Conservation (phyloP, 148 eudicot genomes). For the Fallopia convolvulus region DNA sequence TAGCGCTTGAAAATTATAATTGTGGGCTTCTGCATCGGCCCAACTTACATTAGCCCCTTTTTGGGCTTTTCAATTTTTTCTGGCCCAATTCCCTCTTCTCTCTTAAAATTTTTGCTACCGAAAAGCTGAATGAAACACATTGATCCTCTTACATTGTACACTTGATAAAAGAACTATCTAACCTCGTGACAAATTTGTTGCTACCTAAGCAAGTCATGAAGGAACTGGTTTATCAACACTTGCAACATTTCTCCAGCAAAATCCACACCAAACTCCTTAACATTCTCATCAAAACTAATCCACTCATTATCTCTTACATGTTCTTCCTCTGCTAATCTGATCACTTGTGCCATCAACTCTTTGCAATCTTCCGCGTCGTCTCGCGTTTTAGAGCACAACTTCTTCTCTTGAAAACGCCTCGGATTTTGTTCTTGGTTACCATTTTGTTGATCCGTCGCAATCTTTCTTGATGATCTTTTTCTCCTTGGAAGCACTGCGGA, state of each 20-base stretch:
- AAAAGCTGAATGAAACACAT: too few relatives aligned
- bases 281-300: slow-evolving; percentile 17
- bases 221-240: slow-evolving; percentile 15
- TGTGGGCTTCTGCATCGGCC: too few relatives aligned
- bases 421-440: not conserved
- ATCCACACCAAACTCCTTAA: not conserved
- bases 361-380: slow-evolving; percentile 12
- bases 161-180: not conserved
- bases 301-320: slow-evolving; percentile 20
- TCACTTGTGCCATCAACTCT: slow-evolving; percentile 19
- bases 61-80: too few relatives aligned
- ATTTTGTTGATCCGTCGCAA: not conserved
- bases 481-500: not conserved
- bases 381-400: not conserved
- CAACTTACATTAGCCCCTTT: too few relatives aligned
- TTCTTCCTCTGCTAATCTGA: slow-evolving; percentile 30
- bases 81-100: too few relatives aligned
- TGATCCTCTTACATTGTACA: not conserved
- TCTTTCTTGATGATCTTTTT: slow-evolving; percentile 5
- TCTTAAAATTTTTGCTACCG: not conserved
- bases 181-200: not conserved
- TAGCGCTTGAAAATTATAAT: slow-evolving; percentile 15
- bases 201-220: not conserved
- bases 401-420: not conserved
- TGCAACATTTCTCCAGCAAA: slow-evolving; percentile 38